Conservation (phyloP, 148 eudicot genomes). For the Dianthus caryophyllus region DNA sequence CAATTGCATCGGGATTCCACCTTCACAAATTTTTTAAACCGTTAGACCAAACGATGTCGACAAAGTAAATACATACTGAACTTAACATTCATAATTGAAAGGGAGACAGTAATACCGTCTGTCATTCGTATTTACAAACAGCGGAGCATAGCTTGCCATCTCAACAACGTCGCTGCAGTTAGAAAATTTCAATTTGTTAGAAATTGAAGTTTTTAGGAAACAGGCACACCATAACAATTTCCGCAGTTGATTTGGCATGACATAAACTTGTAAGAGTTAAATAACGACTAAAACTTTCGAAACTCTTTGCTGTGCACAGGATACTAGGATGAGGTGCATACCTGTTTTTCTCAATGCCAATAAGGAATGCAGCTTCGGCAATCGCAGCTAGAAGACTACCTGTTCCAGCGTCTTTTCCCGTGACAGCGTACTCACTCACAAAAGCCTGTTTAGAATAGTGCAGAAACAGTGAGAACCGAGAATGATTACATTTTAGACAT, state of each 20-base stretch:
- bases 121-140: constrained; percentile 71
- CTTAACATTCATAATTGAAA: background rate
- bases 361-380: constrained; percentile 90
- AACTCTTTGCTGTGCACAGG: background rate
- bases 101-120: constrained; percentile 33
- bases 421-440: constrained; percentile 96
- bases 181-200: constrained; percentile 16
- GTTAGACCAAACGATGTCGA: background rate
- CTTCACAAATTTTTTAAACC: constrained; percentile 23
- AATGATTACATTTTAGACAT: background rate
- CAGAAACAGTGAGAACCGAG: constrained; percentile 21
- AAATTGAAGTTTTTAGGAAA: background rate
- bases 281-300: background rate
- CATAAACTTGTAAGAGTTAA: background rate
- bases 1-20: constrained; percentile 92
- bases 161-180: constrained; percentile 72
- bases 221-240: background rate
- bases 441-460: constrained; percentile 56
- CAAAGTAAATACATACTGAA: background rate
- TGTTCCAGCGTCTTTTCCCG: constrained; percentile 57
- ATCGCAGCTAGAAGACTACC: constrained; percentile 84
- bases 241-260: background rate
- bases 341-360: constrained; percentile 90
- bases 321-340: background rate
- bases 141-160: constrained; percentile 95